Conservation (phyloP, 768 basidiomycete species). For the Suillus alpinus region DNA sequence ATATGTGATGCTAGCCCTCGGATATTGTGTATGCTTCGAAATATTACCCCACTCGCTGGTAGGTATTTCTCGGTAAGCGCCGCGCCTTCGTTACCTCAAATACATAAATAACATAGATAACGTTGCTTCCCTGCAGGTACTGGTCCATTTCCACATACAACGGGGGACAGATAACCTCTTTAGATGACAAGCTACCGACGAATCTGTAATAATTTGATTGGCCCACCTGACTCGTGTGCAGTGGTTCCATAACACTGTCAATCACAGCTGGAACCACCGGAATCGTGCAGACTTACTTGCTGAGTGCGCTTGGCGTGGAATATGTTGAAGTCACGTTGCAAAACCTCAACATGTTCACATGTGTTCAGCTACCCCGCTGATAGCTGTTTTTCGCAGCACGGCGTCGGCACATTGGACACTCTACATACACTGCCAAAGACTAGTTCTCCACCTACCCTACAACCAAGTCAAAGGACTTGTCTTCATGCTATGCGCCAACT, state of each 20-base stretch:
- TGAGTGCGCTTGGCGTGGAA: not conserved
- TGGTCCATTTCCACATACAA: not conserved
- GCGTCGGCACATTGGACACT: slow-evolving; percentile 18
- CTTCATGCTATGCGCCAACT: slow-evolving; percentile 29
- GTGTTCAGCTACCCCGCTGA: slow-evolving; percentile 30
- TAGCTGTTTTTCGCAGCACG: slow-evolving; percentile 23
- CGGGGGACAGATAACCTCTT: not conserved
- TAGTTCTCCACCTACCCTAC: slow-evolving; percentile 41
- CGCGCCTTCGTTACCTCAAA: not conserved
- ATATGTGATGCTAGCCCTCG: no score
- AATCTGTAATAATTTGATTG: not conserved
- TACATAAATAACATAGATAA: not conserved
- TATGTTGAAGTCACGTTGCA: not conserved
- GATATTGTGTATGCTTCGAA: not conserved
- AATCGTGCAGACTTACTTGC: not conserved
- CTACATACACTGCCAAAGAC: slow-evolving; percentile 31
- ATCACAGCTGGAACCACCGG: no score
- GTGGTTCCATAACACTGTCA: not conserved
- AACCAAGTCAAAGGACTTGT: slow-evolving; percentile 37
- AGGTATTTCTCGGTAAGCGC: not conserved
- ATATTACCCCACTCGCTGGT: not conserved
- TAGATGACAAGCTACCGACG: not conserved
- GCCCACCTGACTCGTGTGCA: not conserved
- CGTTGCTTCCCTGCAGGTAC: not conserved
- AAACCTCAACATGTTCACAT: not conserved